Evolutionary conservation across 2,329 filamentous ascomycete species (phyloP).

Genomic region (Trichoderma breve): DNA sequence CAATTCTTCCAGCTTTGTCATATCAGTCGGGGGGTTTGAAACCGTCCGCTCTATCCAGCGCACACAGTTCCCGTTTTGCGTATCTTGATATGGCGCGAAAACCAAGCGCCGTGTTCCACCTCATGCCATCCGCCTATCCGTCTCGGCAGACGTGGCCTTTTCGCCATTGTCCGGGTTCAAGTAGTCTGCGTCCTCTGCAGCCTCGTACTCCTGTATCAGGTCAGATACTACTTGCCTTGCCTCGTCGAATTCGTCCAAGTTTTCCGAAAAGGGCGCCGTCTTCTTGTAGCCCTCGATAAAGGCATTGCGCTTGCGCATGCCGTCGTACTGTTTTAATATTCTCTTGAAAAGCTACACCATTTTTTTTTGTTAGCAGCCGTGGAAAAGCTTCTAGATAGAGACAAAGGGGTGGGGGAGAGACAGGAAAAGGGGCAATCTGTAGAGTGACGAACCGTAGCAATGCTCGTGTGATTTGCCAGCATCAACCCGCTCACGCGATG

Average conservation of each 20-base stretch:
- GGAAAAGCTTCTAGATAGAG: not conserved
- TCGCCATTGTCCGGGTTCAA: conserved; percentile 68
- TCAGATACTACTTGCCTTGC: conserved; percentile 88
- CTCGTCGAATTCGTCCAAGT: conserved; percentile 91
- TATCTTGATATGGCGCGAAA: not conserved
- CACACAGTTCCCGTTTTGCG: not conserved
- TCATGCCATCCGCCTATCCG: conserved; percentile 49
- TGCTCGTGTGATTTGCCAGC: conserved; percentile 97
- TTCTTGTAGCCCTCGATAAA: conserved; percentile 97
- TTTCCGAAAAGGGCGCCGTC: conserved; percentile 88
- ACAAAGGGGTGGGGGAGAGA: not conserved
- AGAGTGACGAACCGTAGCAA: conserved; percentile 68
- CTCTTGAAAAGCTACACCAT: conserved; percentile 76
- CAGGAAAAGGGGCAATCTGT: not conserved
- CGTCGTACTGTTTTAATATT: conserved; percentile 88
- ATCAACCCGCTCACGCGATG: conserved; percentile 95
- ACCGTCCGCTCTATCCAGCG: not conserved
- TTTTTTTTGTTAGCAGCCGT: not conserved
- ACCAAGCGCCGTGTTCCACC: not conserved
- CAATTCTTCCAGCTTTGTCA: not conserved
- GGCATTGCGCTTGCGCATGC: conserved; percentile 91
- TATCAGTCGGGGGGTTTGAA: not conserved
- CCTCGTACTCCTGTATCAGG: conserved; percentile 91
- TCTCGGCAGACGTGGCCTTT: conserved; percentile 51
- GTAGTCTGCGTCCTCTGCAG: conserved; percentile 87